Evolutionary conservation across 2,329 filamentous ascomycete species (phyloP), one percentile per base, ranked within the genome.

Genomic region (Aspergillus sp.): DNA sequence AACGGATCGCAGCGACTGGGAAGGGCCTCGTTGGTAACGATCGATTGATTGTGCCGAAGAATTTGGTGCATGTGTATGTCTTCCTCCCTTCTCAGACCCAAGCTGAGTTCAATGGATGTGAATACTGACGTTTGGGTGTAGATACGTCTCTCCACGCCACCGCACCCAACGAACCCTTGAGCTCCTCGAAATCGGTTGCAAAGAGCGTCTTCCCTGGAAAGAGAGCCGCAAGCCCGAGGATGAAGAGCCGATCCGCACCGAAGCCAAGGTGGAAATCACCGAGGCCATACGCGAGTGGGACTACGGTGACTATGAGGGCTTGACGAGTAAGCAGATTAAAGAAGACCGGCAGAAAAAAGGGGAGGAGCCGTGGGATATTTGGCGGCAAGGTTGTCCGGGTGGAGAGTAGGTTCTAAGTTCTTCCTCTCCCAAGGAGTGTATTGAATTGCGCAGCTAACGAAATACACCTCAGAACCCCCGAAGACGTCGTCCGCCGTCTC

Each of bases 131-230:
- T 19, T 19, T 19, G 27, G 40, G 3, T 41, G 48, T 48, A 79
- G 78, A 58, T 95, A 91, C 67, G 88, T 96, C 36, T 94, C 88
- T 2, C 91, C 90, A 2, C 84, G 90, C 41, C 80, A 78, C 51
- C 85, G 90, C 49, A 88, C 91, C 19, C 89, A 93, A 67, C 79
- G 81, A 43, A 97, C 90, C n/a, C 84, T 96, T 61, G 88, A 95
- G 65, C 79, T 96, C 42, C 81, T 96, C 28, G 80, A 86, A 56
- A 73, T 95, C 19, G 86, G 83, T 43, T 82, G 83, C 61, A 67
- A 72, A n/a, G 78, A 81, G 36, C 73, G 76, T 1, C 73, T 90
- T 10, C 89, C 89, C 0, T 94, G 88, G 88, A 65, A 76, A 29
- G 55, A 58, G 28, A 32, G 40, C 10, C 52, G 57, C 4, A 62